Base-by-base conservation (phyloP, 345 rosid species). In the Lumnitzera racemosa region DNA sequence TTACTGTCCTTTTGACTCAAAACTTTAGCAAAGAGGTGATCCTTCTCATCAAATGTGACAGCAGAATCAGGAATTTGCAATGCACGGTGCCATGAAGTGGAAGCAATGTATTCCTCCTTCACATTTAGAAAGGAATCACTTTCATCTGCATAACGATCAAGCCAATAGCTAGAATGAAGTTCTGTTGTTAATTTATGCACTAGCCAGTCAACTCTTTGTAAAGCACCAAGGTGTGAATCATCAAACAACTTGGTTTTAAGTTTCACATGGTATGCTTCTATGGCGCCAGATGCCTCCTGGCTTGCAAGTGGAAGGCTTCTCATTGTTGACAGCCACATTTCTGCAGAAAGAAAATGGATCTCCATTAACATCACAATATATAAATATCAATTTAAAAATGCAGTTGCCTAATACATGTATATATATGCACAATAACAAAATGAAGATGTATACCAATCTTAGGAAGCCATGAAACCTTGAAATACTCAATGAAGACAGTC, bases 1-100 rank as follows among this genome's bases (percentile, higher is more conserved):
- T 66, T 59, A 55, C 74, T 51, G 69, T 84, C 90, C 58, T 74
- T 88, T 71, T 76, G 83, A 80, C 96, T 88, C 51, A 55, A 70
- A n/a, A 88, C 92, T 64, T 79, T 84, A 17, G 95, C 96, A 61
- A 74, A 80, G 50, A 73, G 78, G 51, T 17, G 74, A 53, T 67
- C 71, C 47, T 80, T 68, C 43, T 70, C 72, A 59, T 80, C 90
- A 36, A 94, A 66, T n/a, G 76, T 72, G 65, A 94, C 80, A 15
- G 91, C 78, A 61, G 89, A 79, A 77, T 90, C 81, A 10, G 97
- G 95, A 72, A 94, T 90, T 78, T 80, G 81, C 52, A 67, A 36
- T 4, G 99, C 99, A 47, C 99, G 62, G 76, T 90, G 83, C 99
- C 97, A 94, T 11, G 97, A 94, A 1, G 96, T 90, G 24, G 99